Evolutionary conservation across 2,329 filamentous ascomycete species (phyloP), one percentile per base, ranked within the genome.

Genomic region (Aspergillus awamori): DNA sequence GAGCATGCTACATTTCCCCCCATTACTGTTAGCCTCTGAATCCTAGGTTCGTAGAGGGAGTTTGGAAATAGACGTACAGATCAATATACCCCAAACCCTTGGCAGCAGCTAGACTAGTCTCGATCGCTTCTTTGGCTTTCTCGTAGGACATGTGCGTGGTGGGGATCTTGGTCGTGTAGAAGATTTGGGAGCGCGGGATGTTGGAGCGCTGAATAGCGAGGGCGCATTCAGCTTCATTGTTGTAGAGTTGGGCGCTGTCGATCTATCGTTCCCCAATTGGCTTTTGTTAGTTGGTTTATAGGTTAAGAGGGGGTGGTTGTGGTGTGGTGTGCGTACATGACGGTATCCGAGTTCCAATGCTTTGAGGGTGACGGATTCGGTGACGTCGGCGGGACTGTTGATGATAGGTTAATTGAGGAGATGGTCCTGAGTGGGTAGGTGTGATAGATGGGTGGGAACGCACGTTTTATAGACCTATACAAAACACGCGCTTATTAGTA

Each of bases 51-150:
- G 2, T 11, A 26, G 8, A 4, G 11, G 8, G 20, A 6, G 2
- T 20, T 2, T 20, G 26, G 22, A 17, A 38, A 22, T 5, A 33
- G 30, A 13, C 24, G 52, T 84, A 80, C 59, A 91, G 81, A 69
- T 92, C 88, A 64, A 91, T 82, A 73, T 91, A 91, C 22, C 81
- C 84, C 4, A 91, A 79, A 13, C 85, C 84, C 0, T 87, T 86
- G 62, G 86, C 82, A 63, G 86, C 81, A 56, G 81, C 76, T 22
- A 93, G 78, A 15, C 87, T 89, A 57, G 83, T 79, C 65, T 88
- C 78, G 65, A 96, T 83, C 65, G 87, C 84, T 15, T 81, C 80
- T 73, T 87, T 87, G 22, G 89, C 84, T 60, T 80, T 83, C 13
- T 88, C 83, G 70, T 94, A 95, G 63, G 82, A 82, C 70, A 86